Conservation (phyloP, 108 stramenopile genomes). For the Skeletonema marinoi region DNA sequence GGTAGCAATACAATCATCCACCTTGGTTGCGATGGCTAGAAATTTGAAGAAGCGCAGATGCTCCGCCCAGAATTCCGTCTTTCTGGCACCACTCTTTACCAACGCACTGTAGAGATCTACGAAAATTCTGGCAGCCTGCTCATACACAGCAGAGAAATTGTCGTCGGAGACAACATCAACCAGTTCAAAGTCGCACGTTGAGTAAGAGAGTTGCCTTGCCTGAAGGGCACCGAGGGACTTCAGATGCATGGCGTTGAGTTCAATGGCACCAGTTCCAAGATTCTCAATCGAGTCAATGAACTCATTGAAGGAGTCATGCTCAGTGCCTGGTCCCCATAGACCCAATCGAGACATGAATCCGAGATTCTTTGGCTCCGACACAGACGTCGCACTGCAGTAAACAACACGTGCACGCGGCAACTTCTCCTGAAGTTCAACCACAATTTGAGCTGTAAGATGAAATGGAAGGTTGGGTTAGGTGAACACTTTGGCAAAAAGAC, state of each 20-base stretch:
- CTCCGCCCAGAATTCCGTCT: slow-evolving; percentile 15
- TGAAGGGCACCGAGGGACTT: slow-evolving; percentile 21
- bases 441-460: slow-evolving; percentile 30
- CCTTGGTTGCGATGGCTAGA: slow-evolving; percentile 66
- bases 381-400: slow-evolving; percentile 63
- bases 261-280: slow-evolving; percentile 21
- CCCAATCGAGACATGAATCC: slow-evolving; percentile 67
- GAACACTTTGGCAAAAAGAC: too few species aligned
- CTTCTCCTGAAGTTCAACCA: slow-evolving; percentile 49
- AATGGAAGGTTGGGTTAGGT: too few species aligned
- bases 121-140: slow-evolving; percentile 33
- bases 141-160: slow-evolving; percentile 47
- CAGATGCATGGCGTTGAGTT: slow-evolving; percentile 26
- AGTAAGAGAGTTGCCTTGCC: slow-evolving; percentile 12
- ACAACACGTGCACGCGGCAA: slow-evolving; percentile 60
- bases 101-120: not conserved
- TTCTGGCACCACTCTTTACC: not conserved
- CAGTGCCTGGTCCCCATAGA: slow-evolving; percentile 47
- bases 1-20: slow-evolving; percentile 44
- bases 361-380: slow-evolving; percentile 54
- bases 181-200: slow-evolving; percentile 29
- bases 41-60: slow-evolving; percentile 72
- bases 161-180: slow-evolving; percentile 45
- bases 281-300: not conserved
- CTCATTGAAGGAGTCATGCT: slow-evolving; percentile 2